phyloP scores from a whole-genome alignment of 2,329 filamentous ascomycete genomes.

The Aspergillus neotritici region DNA sequence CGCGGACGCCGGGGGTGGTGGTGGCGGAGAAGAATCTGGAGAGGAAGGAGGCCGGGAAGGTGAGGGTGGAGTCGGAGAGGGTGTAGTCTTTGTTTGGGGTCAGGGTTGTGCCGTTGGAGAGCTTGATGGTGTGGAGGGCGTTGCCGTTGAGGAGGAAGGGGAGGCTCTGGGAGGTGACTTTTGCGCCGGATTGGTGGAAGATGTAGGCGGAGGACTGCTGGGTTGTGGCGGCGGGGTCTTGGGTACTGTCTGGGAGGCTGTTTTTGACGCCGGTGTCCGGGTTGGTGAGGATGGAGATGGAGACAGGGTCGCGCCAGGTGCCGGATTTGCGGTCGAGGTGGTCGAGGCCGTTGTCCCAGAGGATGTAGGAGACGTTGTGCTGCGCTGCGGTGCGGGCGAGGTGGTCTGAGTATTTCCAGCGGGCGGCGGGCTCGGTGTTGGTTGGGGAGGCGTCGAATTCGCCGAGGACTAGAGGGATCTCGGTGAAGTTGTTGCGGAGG shows the following conservation, averaged over 20 bases:
- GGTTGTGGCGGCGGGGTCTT: slow-evolving; percentile 40
- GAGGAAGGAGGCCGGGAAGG: slow-evolving; percentile 46
- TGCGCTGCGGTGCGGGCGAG: slow-evolving; percentile 46
- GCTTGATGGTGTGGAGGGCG: slow-evolving; percentile 40
- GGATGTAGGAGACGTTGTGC: slow-evolving; percentile 47
- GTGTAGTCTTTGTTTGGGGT: slow-evolving; percentile 43
- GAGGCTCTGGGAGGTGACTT: slow-evolving; percentile 40
- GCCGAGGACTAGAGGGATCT: slow-evolving; percentile 52
- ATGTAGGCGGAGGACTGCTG: slow-evolving; percentile 52
- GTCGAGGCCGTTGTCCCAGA: slow-evolving; percentile 58
- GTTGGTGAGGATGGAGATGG: slow-evolving; percentile 45
- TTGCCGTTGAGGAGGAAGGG: slow-evolving; percentile 54
- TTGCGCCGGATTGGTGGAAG: slow-evolving; percentile 48
- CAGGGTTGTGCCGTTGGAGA: slow-evolving; percentile 34
- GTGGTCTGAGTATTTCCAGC: slow-evolving; percentile 55
- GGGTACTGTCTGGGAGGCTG: slow-evolving; percentile 49
- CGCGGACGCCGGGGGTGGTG: slow-evolving; percentile 43
- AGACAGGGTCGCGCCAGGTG: slow-evolving; percentile 48
- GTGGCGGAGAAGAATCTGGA: slow-evolving; percentile 39
- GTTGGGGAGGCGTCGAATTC: slow-evolving; percentile 51
- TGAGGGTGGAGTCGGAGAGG: slow-evolving; percentile 42
- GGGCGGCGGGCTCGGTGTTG: slow-evolving; percentile 50
- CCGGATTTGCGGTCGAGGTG: slow-evolving; percentile 48
- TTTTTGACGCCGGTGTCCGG: slow-evolving; percentile 44
- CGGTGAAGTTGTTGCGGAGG: slow-evolving; percentile 51